Base-by-base conservation (phyloP, 805 yeast genomes). In the Wickerhamomyces sydowiorum region DNA sequence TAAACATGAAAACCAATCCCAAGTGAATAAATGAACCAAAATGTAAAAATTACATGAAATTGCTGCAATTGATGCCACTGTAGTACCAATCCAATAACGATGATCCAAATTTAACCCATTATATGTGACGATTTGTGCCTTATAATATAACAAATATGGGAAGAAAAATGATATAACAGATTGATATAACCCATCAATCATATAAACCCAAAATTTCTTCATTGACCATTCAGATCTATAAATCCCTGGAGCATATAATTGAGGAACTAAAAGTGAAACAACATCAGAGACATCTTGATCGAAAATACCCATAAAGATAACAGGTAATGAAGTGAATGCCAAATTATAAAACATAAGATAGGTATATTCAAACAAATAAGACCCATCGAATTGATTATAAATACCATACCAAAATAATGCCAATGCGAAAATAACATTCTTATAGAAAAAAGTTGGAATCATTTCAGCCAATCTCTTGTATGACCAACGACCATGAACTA, bases 401-500 rank as follows among this genome's bases (percentile, higher is more conserved):
- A 84, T 73, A 56, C 91, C 90, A 57, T 76, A 86, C 91, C 93
- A 86, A 60, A 84, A 85, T 48, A 82, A 67, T 0, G 93, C 78
- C 51, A 84, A 59, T 0, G 87, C 76, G 67, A 83, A 86, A 47
- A 81, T 77, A 41, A 82, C 86, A 59, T 86, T 86, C 61, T 86
- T 86, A 64, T 77, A 86, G 55, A 86, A 86, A 65, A 86, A 86
- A 51, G 78, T 70, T 14, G 93, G 93, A 51, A 86, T 80, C 90
- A 85, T 84, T 64, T 86, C 95, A 28, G 87, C 75, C 36, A 86
- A 69, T 61, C 95, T 70, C 60, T 82, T 84, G 59, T 86, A 86
- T 1, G 89, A 82, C 95, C 95, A 86, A 62, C 93, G 72, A 25
- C 95, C 95, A 62, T 86, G 95, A 23, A 82, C 86, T 38, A 86